A percentile compares a stretch with the other conserved stretches of the same genome.
Conservation (phyloP, 768 basidiomycete genomes). For the Boletus insuetus region DNA sequence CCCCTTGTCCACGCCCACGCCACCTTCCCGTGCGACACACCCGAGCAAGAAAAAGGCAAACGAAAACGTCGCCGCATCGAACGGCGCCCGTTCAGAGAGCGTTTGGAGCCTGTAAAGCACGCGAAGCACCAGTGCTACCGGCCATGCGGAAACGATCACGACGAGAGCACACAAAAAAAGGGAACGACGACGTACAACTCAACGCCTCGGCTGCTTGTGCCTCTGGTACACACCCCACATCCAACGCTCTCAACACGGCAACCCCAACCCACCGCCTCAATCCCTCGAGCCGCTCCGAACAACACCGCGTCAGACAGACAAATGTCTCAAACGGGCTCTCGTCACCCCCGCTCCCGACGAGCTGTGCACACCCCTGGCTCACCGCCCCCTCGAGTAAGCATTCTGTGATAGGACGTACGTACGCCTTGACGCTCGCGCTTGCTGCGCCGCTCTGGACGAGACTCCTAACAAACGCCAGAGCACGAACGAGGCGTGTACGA, state of each 20-base stretch:
- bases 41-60: slow-evolving; percentile 75
- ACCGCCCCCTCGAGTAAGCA: slow-evolving; percentile 68
- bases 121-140: slow-evolving; percentile 50
- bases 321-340: slow-evolving; percentile 64
- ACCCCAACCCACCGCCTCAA: slow-evolving; percentile 75
- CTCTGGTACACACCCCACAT: slow-evolving; percentile 64
- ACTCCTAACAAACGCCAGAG: slow-evolving; percentile 65
- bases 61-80: slow-evolving; percentile 84
- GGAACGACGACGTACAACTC: slow-evolving; percentile 26
- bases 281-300: slow-evolving; percentile 69
- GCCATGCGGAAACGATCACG: not conserved
- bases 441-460: slow-evolving; percentile 47
- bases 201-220: slow-evolving; percentile 72
- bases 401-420: slow-evolving; percentile 56
- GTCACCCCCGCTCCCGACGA: slow-evolving; percentile 50
- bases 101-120: slow-evolving; percentile 82
- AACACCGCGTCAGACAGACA: slow-evolving; percentile 63
- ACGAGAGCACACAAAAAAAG: too few relatives aligned
- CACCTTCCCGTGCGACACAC: slow-evolving; percentile 66
- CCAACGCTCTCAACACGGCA: slow-evolving; percentile 74
- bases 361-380: slow-evolving; percentile 45
- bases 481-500: slow-evolving; percentile 58
- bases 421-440: slow-evolving; percentile 38
- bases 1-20: slow-evolving; percentile 43
- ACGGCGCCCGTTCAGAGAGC: slow-evolving; percentile 75